A percentile compares a stretch with the other conserved stretches of the same genome.
Conservation (phyloP, 352 stramenopile species). For the Salisapilia sapeloensis region DNA sequence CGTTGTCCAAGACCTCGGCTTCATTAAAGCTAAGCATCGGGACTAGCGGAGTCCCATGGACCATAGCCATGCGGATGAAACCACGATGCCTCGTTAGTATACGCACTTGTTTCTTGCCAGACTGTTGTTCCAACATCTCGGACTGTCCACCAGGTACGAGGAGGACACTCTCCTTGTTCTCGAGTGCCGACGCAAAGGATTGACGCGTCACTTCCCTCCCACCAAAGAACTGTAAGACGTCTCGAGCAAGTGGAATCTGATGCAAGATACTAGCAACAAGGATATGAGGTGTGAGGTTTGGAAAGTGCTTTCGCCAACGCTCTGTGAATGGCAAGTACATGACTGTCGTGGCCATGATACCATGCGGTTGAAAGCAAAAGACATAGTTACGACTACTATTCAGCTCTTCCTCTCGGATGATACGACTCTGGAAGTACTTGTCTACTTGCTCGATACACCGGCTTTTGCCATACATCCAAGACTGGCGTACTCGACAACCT, state of each 20-base stretch:
- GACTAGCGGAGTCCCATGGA: slow-evolving; percentile 53
- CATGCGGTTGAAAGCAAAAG: slow-evolving; percentile 63
- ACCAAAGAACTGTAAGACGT: slow-evolving; percentile 61
- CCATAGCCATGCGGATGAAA: slow-evolving; percentile 64
- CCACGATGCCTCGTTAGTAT: slow-evolving; percentile 64
- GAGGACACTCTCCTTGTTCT: slow-evolving; percentile 44
- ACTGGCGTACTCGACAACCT: slow-evolving; percentile 23
- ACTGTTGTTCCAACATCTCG: slow-evolving; percentile 65
- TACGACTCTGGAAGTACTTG: slow-evolving; percentile 41
- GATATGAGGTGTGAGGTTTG: slow-evolving; percentile 40
- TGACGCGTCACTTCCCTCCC: slow-evolving; percentile 53
- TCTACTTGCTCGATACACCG: slow-evolving; percentile 35
- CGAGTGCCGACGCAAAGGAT: slow-evolving; percentile 27
- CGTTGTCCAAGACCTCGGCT: slow-evolving; percentile 68
- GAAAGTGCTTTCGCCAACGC: slow-evolving; percentile 48
- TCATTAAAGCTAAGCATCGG: slow-evolving; percentile 71
- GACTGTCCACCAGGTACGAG: slow-evolving; percentile 65
- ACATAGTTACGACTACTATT: slow-evolving; percentile 50
- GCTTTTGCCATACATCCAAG: slow-evolving; percentile 19
- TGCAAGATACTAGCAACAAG: slow-evolving; percentile 66
- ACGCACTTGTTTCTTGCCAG: slow-evolving; percentile 34
- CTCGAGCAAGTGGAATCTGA: slow-evolving; percentile 54
- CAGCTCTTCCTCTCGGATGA: slow-evolving; percentile 36
- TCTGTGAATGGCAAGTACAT: slow-evolving; percentile 68
- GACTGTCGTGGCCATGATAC: slow-evolving; percentile 53